Evolutionary conservation across 2,329 filamentous ascomycete genomes (phyloP), one percentile per base, ranked within the genome.

Genomic region (Pseudogymnoascus sp.): DNA sequence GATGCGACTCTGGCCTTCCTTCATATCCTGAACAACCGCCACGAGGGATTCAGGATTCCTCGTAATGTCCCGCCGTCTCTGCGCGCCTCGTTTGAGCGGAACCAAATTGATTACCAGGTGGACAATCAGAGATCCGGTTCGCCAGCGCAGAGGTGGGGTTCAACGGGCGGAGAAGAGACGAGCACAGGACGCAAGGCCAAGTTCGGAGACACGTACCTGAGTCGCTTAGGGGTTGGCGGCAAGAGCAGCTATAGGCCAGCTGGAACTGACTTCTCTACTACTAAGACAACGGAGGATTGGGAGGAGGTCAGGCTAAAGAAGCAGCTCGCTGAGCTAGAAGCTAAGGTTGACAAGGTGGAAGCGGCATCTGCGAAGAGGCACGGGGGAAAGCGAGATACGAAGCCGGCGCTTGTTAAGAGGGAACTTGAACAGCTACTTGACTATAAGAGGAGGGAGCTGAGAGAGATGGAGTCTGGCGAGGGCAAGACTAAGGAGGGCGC

Each of bases 201-300:
- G 77, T 99, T 99, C 71, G 94, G 94, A 66, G 94, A 99, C 74
- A 90, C 96, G 65, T 99, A 97, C 75, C 83, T 99, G 62, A 95
- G 90, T 64, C 87, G 94, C 11, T 81, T 99, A 38, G 94, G 94
- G 6, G 80, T 86, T 5, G 84, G 85, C 18, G 84, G 85, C 59
- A 88, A 92, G 70, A 86, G 87, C 67, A 87, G 83, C 62, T 93
- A 94, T 76, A 87, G 89, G 71, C 84, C 89, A 7, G 79, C 87
- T 39, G 94, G 94, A 25, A 99, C 94, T 1, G 92, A 99, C 76
- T 97, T 97, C 73, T 88, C 86, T 62, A 81, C 83, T 37, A 88
- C 90, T 65, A 90, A 91, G 72, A 89, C 89, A 63, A 93, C 95
- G 25, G 85, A 86, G 69, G 94, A 99, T 72, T 97, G 94, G 91